These are phyloP conservation scores for Boechera divaricarpa DNA, from an alignment of 345 rosid genomes.

Conservation along the genomic window DNA sequence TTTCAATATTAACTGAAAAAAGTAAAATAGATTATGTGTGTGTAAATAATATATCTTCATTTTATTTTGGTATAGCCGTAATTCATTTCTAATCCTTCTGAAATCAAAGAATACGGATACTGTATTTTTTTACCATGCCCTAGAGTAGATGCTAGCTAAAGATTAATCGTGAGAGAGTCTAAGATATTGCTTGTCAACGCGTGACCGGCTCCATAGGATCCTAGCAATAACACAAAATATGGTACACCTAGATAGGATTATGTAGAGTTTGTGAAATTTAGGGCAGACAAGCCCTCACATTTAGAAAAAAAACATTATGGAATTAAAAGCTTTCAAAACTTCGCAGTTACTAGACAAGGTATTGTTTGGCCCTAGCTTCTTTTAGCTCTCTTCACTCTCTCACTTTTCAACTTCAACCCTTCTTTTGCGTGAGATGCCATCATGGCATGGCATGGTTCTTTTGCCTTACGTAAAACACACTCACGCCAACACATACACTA, in stretches of 20 bases:
- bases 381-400: constrained; percentile 23
- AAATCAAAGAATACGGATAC: neutral
- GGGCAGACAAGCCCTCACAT: constrained; percentile 37
- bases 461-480: constrained; percentile 43
- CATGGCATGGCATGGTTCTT: constrained; percentile 58
- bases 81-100: neutral
- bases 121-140: neutral
- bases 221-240: constrained; percentile 31
- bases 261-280: constrained; percentile 36
- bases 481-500: constrained; percentile 30
- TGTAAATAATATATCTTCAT: neutral
- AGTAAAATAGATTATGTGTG: neutral
- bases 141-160: constrained; percentile 30
- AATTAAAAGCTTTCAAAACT: constrained; percentile 11
- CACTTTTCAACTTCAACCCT: constrained; percentile 33
- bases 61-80: neutral
- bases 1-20: neutral
- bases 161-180: constrained; percentile 4
- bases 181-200: constrained; percentile 34
- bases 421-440: constrained; percentile 48
- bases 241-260: constrained; percentile 25
- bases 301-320: neutral
- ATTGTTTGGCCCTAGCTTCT: constrained; percentile 29
- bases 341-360: constrained; percentile 25
- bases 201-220: constrained; percentile 39